Conservation (phyloP, 768 basidiomycete species). For the Fibroporia radiculosa region DNA sequence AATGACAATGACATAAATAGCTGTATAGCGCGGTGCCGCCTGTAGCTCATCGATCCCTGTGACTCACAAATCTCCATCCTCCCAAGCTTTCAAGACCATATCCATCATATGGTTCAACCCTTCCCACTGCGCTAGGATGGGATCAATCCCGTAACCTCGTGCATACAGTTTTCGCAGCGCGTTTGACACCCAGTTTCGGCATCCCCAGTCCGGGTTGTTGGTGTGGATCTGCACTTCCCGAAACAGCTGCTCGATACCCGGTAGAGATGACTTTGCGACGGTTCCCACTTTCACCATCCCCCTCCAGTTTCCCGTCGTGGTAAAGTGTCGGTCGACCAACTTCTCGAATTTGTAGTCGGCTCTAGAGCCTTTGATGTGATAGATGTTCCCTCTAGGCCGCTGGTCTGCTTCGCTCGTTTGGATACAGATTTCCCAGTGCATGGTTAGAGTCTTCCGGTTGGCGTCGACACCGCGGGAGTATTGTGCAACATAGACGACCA, state of each 20-base stretch:
- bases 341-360: background rate
- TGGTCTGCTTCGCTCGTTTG: background rate
- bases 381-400: background rate
- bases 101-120: background rate
- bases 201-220: background rate
- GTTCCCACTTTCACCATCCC: background rate
- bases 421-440: background rate
- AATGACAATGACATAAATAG: background rate
- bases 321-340: background rate
- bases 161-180: background rate
- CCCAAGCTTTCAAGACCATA: background rate
- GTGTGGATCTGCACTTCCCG: background rate
- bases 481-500: slow-evolving; percentile 7
- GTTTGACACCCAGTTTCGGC: background rate
- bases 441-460: background rate
- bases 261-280: background rate
- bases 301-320: background rate
- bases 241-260: background rate
- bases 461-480: slow-evolving; percentile 3
- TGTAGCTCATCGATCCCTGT: background rate
- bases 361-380: background rate
- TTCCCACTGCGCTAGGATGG: background rate
- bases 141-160: background rate
- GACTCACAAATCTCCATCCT: background rate
- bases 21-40: background rate